Evolutionary conservation across 352 stramenopile genomes (phyloP), one percentile per base, ranked within the genome.

Genomic region (Globisporangium middletonii): DNA sequence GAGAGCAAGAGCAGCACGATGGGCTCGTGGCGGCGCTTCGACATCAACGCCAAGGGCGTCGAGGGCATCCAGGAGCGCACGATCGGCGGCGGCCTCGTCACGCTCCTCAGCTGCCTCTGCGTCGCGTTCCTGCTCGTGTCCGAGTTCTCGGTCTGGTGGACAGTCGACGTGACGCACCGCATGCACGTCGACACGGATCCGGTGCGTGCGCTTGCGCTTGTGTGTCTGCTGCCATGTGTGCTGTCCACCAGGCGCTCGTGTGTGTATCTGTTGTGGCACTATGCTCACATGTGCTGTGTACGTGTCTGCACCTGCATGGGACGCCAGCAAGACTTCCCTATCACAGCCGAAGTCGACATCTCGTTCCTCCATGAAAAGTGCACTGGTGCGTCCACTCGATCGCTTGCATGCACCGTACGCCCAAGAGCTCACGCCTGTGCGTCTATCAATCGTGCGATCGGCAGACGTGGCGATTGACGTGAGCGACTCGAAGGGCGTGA

Each of bases 21-120:
- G 69, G 60, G 80, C 60, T 73, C 76, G 67, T 89, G 79, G 82
- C 77, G 83, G 66, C 79, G 78, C 62, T 95, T 93, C 65, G 86
- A 95, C 74, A 73, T 93, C 58, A 92, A 95, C 57, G 78, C 79
- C 56, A 95, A 95, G 78, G 86, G 83, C 72, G 79, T 95, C 46
- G 86, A 95, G 65, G 86, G 86, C 67, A 94, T 95, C 66, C 86
- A 95, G 71, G 83, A 92, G 75, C 82, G 82, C 67, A 95, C 85
- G 46, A 87, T 90, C 59, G 77, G 83, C 56, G 85, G 85, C 23
- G 85, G 83, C 33, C 55, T 95, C 46, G 80, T 95, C 55, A 95
- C 85, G 64, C 73, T 95, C 28, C 23, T 93, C 53, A 93, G 83
- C 71, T 89, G 77, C 49, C 55, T 83, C 49, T 71, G 84, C 48